These are phyloP conservation scores for Leishmania mexicana DNA, from an alignment of 208 protist species.

Conservation along the genomic window DNA sequence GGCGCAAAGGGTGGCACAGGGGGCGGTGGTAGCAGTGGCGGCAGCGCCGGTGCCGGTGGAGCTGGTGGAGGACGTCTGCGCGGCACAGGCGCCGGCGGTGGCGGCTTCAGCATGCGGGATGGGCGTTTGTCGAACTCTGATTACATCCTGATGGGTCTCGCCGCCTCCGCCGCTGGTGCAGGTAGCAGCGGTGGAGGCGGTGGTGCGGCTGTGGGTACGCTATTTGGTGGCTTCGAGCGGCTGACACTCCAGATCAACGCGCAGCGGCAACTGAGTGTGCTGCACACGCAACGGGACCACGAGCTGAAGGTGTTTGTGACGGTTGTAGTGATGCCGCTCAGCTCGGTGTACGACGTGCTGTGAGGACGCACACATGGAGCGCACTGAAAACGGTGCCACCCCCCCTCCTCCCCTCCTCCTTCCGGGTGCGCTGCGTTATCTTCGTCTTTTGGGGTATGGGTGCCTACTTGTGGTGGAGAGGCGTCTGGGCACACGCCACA, in stretches of 20 bases:
- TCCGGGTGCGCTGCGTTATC: background rate
- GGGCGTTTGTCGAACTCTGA: slow-evolving; percentile 51
- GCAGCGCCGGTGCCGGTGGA: slow-evolving; percentile 4
- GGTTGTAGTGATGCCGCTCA: slow-evolving; percentile 64
- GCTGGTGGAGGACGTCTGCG: slow-evolving; percentile 7
- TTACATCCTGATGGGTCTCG: slow-evolving; percentile 26
- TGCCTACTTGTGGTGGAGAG: background rate
- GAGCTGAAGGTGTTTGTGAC: slow-evolving; percentile 72
- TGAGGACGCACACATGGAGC: background rate
- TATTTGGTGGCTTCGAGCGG: slow-evolving; percentile 70
- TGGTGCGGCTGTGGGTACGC: slow-evolving; percentile 2
- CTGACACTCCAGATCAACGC: slow-evolving; percentile 79
- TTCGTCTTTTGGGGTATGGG: background rate
- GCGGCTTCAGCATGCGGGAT: slow-evolving; percentile 33
- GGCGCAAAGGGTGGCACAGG: slow-evolving; percentile 32
- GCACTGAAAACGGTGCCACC: no score
- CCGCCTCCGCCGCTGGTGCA: background rate
- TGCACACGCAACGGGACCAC: slow-evolving; percentile 67
- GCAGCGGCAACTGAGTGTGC: slow-evolving; percentile 66
- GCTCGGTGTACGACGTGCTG: slow-evolving; percentile 27
- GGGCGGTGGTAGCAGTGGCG: slow-evolving; percentile 7
- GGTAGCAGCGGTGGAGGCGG: slow-evolving; percentile 15
- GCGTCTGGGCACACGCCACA: no score
- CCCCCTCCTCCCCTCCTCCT: background rate
- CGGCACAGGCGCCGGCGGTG: background rate